These are phyloP conservation scores for Nakaseomyces kungkrabaensis DNA, from an alignment of 1,139 yeast species.

Conservation along the genomic window DNA sequence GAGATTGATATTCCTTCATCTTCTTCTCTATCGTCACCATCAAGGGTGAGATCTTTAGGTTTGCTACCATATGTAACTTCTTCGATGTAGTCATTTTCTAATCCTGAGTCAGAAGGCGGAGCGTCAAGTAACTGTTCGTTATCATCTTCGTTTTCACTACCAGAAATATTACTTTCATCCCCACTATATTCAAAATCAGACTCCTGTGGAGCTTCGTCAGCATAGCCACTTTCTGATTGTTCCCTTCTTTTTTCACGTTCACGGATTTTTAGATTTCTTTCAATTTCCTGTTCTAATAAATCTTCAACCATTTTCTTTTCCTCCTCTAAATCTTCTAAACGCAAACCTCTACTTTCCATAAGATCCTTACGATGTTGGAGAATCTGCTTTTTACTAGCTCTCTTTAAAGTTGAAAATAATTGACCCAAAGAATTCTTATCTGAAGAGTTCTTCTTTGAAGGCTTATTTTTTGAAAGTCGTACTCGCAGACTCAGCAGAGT, in stretches of 20 bases:
- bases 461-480: constrained; percentile 26
- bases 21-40: background rate
- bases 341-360: constrained; percentile 20
- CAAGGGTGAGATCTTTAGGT: background rate
- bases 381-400: constrained; percentile 30
- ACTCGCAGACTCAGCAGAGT: constrained; percentile 31
- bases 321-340: constrained; percentile 24
- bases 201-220: constrained; percentile 10
- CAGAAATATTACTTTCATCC: constrained; percentile 21
- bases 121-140: constrained; percentile 9
- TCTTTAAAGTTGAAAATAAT: constrained; percentile 23
- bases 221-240: constrained; percentile 26
- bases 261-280: constrained; percentile 42
- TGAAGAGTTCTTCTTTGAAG: constrained; percentile 6
- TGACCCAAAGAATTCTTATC: constrained; percentile 17
- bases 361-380: constrained; percentile 22
- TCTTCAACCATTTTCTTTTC: constrained; percentile 34
- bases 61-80: constrained; percentile 1
- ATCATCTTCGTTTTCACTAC: constrained; percentile 17
- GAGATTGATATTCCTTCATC: background rate
- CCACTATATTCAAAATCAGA: constrained; percentile 28
- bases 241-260: constrained; percentile 39
- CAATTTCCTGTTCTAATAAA: constrained; percentile 56
- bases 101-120: background rate
- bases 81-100: background rate